Conservation (phyloP, 345 rosid species). For the Microthlaspi erraticum region DNA sequence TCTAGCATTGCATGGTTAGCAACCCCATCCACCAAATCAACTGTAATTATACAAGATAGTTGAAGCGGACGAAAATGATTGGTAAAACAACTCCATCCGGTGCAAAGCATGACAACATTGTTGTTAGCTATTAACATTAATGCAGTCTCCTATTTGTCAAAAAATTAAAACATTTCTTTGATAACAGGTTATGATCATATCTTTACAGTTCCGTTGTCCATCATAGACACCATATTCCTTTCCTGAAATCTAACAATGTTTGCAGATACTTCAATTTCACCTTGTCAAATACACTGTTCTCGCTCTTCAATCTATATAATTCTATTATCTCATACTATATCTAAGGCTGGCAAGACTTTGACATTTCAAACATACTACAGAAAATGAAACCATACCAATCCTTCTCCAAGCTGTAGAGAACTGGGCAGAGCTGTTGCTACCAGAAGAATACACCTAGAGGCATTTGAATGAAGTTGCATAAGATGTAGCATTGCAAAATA, state of each 20-base stretch:
- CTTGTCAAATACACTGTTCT: conserved; percentile 19
- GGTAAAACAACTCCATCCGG: conserved; percentile 26
- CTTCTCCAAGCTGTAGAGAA: conserved; percentile 62
- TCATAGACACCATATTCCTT: conserved; percentile 18
- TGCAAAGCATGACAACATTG: conserved; percentile 8
- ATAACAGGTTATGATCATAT: conserved; percentile 19
- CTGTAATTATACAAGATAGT: conserved; percentile 55
- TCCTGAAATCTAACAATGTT: conserved; percentile 5
- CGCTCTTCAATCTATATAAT: conserved; percentile 25
- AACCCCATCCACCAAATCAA: conserved; percentile 72
- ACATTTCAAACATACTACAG: conserved; percentile 10
- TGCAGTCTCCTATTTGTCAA: not conserved
- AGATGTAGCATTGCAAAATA: conserved; percentile 23
- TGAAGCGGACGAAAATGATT: conserved; percentile 6
- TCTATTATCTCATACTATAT: not conserved
- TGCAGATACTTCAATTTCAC: conserved; percentile 10
- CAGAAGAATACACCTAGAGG: conserved; percentile 69
- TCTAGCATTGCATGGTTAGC: conserved; percentile 80
- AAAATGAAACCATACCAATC: conserved; percentile 55
- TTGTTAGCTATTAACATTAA: conserved; percentile 12
- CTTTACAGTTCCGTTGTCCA: conserved; percentile 4
- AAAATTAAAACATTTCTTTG: not conserved
- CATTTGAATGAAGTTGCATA: not conserved
- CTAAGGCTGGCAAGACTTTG: conserved; percentile 22
- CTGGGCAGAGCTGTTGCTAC: conserved; percentile 70